Evolutionary conservation across 2,329 filamentous ascomycete genomes (phyloP).

Genomic region (Dothiorella sarmentorum): DNA sequence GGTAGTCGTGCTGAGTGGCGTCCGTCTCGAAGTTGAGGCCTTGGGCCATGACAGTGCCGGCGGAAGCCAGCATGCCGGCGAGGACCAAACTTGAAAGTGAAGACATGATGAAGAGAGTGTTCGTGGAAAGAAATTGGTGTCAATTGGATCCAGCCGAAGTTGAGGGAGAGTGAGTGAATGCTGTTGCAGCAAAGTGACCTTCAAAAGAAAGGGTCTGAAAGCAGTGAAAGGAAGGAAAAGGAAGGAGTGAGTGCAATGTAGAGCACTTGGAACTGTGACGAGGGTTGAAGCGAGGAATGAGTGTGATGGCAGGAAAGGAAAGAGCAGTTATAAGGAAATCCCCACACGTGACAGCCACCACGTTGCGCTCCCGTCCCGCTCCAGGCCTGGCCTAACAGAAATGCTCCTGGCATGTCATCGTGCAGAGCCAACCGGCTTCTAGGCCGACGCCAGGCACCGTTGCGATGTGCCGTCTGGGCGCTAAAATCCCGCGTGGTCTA

Average conservation of each 20-base stretch:
- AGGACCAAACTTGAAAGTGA: background rate
- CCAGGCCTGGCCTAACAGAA: background rate
- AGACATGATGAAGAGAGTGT: background rate
- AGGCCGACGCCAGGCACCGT: background rate
- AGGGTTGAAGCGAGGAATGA: too few species aligned
- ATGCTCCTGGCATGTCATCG: background rate
- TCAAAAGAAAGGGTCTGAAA: background rate
- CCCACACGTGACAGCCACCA: too few species aligned
- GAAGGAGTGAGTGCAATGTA: background rate
- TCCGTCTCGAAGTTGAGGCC: conserved; percentile 10
- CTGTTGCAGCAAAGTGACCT: background rate
- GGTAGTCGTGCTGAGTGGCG: conserved; percentile 17
- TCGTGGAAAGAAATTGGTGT: background rate
- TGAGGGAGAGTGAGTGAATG: background rate
- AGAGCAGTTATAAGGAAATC: too few species aligned
- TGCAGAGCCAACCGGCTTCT: background rate
- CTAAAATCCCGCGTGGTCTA: background rate
- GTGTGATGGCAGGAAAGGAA: background rate
- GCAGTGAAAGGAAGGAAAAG: background rate
- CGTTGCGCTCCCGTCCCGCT: too few species aligned
- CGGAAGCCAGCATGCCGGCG: background rate
- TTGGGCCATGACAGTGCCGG: background rate
- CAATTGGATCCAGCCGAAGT: background rate
- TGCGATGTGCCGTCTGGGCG: background rate
- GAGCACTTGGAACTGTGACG: too few species aligned